Percentiles rank a stretch among this genome's conserved stretches.
Conservation (phyloP, 192 early-diverging fungal genomes). For the Chytriomyces sp. region DNA sequence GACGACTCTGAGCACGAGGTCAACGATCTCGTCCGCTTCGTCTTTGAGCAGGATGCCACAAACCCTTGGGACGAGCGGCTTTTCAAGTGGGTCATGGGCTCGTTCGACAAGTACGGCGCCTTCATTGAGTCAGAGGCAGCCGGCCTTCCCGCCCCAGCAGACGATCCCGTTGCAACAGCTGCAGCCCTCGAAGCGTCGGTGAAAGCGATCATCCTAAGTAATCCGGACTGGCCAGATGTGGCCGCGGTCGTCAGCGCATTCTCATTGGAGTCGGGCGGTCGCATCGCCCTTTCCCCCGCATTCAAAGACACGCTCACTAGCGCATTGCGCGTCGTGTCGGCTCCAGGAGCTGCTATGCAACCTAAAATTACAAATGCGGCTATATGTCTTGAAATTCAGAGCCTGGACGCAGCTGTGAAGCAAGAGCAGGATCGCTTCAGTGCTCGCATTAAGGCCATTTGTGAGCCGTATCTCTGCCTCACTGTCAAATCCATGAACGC, state of each 20-base stretch:
- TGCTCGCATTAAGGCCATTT: not conserved
- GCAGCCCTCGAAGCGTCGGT: not conserved
- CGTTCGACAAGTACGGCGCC: not conserved
- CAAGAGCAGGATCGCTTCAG: not conserved
- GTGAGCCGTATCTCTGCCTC: constrained; percentile 6
- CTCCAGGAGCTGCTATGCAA: not conserved
- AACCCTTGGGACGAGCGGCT: constrained; percentile 18
- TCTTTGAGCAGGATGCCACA: constrained; percentile 6
- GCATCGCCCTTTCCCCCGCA: not conserved
- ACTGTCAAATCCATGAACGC: constrained; percentile 3
- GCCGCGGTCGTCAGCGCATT: not conserved
- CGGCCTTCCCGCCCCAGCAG: not conserved
- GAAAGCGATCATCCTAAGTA: not conserved
- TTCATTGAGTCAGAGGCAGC: not conserved
- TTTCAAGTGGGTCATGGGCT: constrained; percentile 5
- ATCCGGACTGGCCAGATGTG: not conserved
- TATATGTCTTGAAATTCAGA: not conserved
- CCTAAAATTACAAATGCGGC: not conserved
- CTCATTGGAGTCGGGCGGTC: not conserved
- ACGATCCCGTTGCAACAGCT: not conserved
- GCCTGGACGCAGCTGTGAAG: not conserved
- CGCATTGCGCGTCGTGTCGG: not conserved
- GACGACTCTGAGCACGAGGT: constrained; percentile 12
- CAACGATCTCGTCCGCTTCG: constrained; percentile 14
- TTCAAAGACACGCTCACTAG: not conserved